Percentiles rank a stretch among this genome's conserved stretches.
These are phyloP conservation scores for Nevesoporus exiguus DNA, from an alignment of 768 basidiomycete genomes.

Conservation along the genomic window DNA sequence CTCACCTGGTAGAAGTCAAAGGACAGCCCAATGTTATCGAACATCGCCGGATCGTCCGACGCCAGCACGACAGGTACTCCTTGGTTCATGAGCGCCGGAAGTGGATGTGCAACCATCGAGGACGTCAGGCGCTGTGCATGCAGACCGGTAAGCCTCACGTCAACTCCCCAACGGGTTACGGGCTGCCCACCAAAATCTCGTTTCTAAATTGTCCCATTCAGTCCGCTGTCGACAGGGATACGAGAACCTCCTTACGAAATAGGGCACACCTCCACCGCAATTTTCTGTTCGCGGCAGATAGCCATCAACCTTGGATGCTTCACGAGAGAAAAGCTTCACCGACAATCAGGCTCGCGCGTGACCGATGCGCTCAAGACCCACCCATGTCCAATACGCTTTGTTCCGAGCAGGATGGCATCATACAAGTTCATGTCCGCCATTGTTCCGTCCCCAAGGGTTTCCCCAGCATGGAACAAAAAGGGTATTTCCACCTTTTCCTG, in stretches of 20 bases:
- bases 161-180: background rate
- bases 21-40: constrained; percentile 74
- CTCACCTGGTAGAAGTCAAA: constrained; percentile 75
- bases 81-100: constrained; percentile 68
- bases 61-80: constrained; percentile 68
- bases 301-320: constrained; percentile 75
- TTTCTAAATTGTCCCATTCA: constrained; percentile 31
- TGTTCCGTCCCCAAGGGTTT: constrained; percentile 75
- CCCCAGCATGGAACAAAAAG: constrained; percentile 78
- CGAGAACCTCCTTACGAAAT: constrained; percentile 47
- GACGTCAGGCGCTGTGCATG: constrained; percentile 60
- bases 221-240: background rate
- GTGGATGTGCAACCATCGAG: constrained; percentile 77
- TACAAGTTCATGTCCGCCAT: constrained; percentile 69
- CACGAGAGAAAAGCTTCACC: constrained; percentile 60
- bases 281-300: constrained; percentile 57
- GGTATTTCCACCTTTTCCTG: constrained; percentile 51
- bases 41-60: constrained; percentile 75
- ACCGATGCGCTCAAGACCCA: constrained; percentile 23
- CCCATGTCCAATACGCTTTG: constrained; percentile 83
- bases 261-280: constrained; percentile 74
- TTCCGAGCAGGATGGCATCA: constrained; percentile 74
- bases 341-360: background rate
- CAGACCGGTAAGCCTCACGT: background rate
- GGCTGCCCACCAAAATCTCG: background rate